Conservation (phyloP, 257 asterid species). For the Penstemon eatonii region DNA sequence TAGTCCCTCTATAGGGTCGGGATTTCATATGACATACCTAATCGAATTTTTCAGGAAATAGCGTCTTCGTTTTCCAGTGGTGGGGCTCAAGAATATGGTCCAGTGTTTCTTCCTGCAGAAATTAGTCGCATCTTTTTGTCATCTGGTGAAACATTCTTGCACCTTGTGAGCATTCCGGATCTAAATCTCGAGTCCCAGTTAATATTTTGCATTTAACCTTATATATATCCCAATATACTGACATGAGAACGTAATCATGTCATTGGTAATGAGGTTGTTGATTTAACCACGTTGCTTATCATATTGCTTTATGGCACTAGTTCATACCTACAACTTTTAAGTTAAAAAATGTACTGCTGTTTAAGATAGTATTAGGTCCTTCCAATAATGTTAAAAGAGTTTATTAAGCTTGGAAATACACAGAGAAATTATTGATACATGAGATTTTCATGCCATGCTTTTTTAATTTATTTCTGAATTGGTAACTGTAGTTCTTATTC, state of each 20-base stretch:
- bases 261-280: conserved; percentile 12
- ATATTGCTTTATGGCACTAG: background rate
- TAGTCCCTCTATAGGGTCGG: background rate
- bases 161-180: conserved; percentile 60
- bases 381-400: conserved; percentile 7
- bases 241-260: background rate
- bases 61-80: conserved; percentile 79
- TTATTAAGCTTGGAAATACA: conserved; percentile 8
- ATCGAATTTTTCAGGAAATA: conserved; percentile 64
- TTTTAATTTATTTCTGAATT: conserved; percentile 3
- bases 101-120: conserved; percentile 78
- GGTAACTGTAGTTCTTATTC: conserved; percentile 28
- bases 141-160: conserved; percentile 79
- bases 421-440: background rate
- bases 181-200: conserved; percentile 13
- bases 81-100: conserved; percentile 62
- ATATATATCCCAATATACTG: background rate
- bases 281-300: conserved; percentile 21
- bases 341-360: background rate
- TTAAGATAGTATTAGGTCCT: background rate
- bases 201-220: background rate
- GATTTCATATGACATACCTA: conserved; percentile 22
- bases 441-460: background rate
- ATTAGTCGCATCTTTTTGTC: conserved; percentile 76
- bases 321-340: background rate